Evolutionary conservation across 1,284 basidiomycete species (phyloP).

Genomic region (Ceratobasidium sp.): DNA sequence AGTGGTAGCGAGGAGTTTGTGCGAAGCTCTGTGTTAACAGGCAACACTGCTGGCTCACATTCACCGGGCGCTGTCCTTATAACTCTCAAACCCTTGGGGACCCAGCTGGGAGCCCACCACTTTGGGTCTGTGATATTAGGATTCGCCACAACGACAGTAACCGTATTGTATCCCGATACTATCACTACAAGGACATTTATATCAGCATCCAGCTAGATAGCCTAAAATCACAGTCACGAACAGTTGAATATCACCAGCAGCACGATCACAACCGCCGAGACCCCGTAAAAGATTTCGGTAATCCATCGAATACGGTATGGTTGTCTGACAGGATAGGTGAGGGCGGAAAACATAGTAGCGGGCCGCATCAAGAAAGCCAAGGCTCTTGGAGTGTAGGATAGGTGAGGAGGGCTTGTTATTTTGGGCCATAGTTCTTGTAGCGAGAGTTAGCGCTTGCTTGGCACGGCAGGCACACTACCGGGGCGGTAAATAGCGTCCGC

Average conservation of each 20-base stretch:
- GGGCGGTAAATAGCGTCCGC: too few relatives aligned
- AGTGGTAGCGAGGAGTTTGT: constrained; percentile 21
- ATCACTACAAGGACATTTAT: neutral
- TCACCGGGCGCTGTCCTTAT: constrained; percentile 11
- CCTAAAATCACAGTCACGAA: neutral
- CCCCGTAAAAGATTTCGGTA: constrained; percentile 34
- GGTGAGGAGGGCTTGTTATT: neutral
- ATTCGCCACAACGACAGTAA: neutral
- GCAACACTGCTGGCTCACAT: neutral
- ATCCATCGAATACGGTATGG: constrained; percentile 30
- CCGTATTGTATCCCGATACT: neutral
- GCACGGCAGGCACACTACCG: too few relatives aligned
- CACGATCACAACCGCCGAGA: constrained; percentile 10
- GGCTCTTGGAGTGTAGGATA: neutral
- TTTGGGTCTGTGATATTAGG: constrained; percentile 22
- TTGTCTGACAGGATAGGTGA: neutral
- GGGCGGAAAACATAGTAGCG: neutral
- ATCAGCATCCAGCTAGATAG: too few relatives aligned
- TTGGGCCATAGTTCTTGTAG: too few relatives aligned
- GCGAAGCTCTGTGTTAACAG: neutral
- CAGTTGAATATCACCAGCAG: constrained; percentile 17
- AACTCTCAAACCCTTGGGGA: neutral
- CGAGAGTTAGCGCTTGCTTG: too few relatives aligned
- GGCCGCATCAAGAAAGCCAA: neutral
- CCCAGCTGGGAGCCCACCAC: constrained; percentile 18